These are phyloP conservation scores for Vachellia collinsii DNA, from an alignment of 306 rosid genomes.

Conservation along the genomic window DNA sequence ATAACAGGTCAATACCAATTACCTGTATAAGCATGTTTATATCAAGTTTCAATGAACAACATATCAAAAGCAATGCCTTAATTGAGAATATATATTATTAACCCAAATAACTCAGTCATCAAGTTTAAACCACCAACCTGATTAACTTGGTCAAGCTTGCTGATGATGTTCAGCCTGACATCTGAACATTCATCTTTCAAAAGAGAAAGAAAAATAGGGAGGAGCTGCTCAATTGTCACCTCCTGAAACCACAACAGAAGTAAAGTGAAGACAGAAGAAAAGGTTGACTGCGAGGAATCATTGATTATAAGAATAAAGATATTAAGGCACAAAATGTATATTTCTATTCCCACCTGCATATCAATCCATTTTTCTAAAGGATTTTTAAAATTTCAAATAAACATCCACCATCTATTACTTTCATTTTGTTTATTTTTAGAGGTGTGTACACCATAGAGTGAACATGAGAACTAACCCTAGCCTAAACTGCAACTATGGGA, in stretches of 20 bases:
- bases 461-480: background rate
- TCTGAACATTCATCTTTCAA: constrained; percentile 97
- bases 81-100: constrained; percentile 8
- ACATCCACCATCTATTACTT: too few species aligned
- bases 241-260: constrained; percentile 64
- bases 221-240: constrained; percentile 92
- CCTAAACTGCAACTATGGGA: background rate
- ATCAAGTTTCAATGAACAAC: constrained; percentile 20
- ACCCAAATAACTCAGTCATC: constrained; percentile 17
- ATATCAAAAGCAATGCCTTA: constrained; percentile 13
- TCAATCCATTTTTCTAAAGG: constrained; percentile 1
- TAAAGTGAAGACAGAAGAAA: constrained; percentile 15
- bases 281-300: background rate
- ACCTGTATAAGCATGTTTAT: constrained; percentile 61
- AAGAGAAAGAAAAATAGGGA: constrained; percentile 95
- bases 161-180: constrained; percentile 91
- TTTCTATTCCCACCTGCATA: background rate
- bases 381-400: constrained; percentile 2
- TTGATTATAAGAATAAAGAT: background rate
- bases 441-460: background rate
- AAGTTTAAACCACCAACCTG: constrained; percentile 63
- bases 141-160: constrained; percentile 99
- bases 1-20: constrained; percentile 90
- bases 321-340: background rate
- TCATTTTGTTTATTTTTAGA: background rate